phyloP scores from a whole-genome alignment of 164 flowering plant genomes.

The Taxillus chinensis region DNA sequence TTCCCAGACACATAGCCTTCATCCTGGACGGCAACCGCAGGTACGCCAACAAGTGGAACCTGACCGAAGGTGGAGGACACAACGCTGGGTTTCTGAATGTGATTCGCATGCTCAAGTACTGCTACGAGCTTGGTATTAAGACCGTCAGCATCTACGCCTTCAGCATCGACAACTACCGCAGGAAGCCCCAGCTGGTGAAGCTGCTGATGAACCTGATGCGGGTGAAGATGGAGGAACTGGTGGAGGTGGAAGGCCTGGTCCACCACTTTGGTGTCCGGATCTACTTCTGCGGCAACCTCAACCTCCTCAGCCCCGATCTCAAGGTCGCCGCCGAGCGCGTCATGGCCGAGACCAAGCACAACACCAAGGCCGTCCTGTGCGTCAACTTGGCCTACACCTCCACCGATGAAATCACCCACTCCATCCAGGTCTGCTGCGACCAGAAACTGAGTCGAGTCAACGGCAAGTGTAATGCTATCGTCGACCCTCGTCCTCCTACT shows the following conservation, averaged over 20 bases:
- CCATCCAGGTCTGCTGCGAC: neutral
- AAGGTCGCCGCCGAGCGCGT: neutral
- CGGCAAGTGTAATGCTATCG: neutral
- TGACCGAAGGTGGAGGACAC: neutral
- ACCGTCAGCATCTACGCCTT: slow-evolving; percentile 1
- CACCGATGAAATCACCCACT: neutral
- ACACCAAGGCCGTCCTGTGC: neutral
- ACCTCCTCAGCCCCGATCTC: neutral
- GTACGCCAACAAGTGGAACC: neutral
- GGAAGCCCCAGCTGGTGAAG: neutral
- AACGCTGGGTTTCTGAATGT: neutral
- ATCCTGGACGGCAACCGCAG: slow-evolving; percentile 5
- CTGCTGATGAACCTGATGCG: neutral
- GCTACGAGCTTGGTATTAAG: slow-evolving; percentile 1
- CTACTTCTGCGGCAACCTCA: neutral
- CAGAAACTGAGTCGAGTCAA: neutral
- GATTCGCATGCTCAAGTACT: neutral
- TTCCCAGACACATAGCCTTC: neutral
- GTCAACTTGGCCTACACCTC: neutral
- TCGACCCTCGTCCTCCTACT: too few species aligned
- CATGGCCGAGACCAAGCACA: neutral
- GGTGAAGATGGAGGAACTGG: neutral
- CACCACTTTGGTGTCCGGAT: neutral
- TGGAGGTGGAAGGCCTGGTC: neutral
- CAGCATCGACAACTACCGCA: slow-evolving; percentile 1